Evolutionary conservation across 2,329 filamentous ascomycete genomes (phyloP).

Genomic region (Hypoxylon sp.): DNA sequence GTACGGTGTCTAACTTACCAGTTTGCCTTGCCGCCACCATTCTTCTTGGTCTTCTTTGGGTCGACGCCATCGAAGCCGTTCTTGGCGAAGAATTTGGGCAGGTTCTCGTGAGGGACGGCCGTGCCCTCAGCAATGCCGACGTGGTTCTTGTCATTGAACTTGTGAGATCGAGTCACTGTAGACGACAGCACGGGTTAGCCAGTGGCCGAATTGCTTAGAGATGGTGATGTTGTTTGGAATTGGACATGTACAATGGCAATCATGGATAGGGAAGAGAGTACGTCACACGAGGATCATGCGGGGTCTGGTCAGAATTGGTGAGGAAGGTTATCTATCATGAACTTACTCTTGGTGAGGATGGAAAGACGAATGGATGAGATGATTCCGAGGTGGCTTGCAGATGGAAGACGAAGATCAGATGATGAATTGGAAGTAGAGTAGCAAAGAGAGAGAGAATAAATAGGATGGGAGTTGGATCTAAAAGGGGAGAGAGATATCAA

Average conservation of each 20-base stretch:
- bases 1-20: conserved; percentile 71
- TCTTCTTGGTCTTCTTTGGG: conserved; percentile 97
- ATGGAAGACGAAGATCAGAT: conserved; percentile 15
- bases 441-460: conserved; percentile 13
- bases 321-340: conserved; percentile 12
- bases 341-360: conserved; percentile 37
- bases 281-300: conserved; percentile 37
- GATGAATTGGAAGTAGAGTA: conserved; percentile 14
- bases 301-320: conserved; percentile 19
- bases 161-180: conserved; percentile 96
- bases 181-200: conserved; percentile 24
- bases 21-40: conserved; percentile 91
- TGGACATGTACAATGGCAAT: conserved; percentile 18
- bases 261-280: conserved; percentile 12
- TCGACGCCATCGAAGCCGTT: conserved; percentile 82
- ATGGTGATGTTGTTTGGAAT: conserved; percentile 25
- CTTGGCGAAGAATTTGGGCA: conserved; percentile 95
- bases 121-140: conserved; percentile 80
- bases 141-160: conserved; percentile 94
- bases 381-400: conserved; percentile 25
- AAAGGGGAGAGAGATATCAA: conserved; percentile 30
- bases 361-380: conserved; percentile 16
- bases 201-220: neutral
- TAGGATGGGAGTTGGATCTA: conserved; percentile 10
- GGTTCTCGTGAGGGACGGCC: conserved; percentile 74